phyloP scores from a whole-genome alignment of 331 rosid genomes.

The Rosa hybrid region DNA sequence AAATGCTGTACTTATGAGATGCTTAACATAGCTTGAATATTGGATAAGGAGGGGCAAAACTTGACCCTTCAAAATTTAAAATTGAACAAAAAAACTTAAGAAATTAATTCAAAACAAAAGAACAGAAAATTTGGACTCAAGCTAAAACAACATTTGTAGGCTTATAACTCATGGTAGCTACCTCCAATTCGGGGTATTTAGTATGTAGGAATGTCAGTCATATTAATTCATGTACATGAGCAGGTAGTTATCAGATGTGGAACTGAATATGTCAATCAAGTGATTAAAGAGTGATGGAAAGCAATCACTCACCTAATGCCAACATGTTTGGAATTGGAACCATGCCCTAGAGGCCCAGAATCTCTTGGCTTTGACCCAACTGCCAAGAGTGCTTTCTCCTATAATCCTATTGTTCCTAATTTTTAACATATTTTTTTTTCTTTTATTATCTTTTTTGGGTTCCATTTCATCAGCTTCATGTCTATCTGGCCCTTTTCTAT shows the following conservation, averaged over 20 bases:
- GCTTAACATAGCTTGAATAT: constrained; percentile 6
- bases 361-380: background rate
- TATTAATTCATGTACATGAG: background rate
- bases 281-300: constrained; percentile 28
- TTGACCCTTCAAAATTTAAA: background rate
- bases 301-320: constrained; percentile 33
- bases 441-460: background rate
- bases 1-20: background rate
- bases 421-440: background rate
- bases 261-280: constrained; percentile 20
- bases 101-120: background rate
- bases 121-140: background rate
- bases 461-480: background rate
- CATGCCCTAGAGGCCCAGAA: background rate
- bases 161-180: background rate
- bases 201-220: background rate
- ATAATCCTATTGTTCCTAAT: background rate
- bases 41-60: constrained; percentile 2
- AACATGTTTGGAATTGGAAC: background rate
- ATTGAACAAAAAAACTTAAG: too few species aligned
- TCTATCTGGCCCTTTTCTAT: background rate
- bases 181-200: constrained; percentile 21
- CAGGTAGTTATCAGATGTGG: constrained; percentile 1
- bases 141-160: background rate
- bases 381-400: background rate